Evolutionary conservation across 192 early-diverging fungal genomes (phyloP).

Genomic region (Backusella westeae): DNA sequence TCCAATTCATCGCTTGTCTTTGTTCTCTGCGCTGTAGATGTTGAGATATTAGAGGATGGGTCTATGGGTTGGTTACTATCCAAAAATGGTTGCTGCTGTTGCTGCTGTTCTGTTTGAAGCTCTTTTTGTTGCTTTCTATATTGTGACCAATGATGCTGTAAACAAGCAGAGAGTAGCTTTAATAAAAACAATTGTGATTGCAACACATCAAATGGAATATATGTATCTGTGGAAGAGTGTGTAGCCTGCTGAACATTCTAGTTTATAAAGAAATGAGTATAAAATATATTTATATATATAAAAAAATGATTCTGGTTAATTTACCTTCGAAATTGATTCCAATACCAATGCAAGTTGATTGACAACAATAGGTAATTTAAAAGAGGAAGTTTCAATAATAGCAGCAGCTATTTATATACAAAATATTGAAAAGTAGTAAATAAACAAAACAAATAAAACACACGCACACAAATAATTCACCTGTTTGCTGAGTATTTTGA

Average conservation of each 20-base stretch:
- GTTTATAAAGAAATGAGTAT: not conserved
- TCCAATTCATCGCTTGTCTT: conserved; percentile 33
- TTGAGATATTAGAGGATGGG: conserved; percentile 1
- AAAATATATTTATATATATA: too few species aligned
- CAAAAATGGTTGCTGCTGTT: not conserved
- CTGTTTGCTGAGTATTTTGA: conserved; percentile 30
- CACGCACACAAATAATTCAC: conserved; percentile 1
- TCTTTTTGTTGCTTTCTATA: conserved; percentile 4
- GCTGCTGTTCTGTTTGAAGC: not conserved
- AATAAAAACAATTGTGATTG: conserved; percentile 86
- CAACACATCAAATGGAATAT: conserved; percentile 31
- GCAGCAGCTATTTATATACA: conserved; percentile 21
- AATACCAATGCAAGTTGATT: conserved; percentile 21
- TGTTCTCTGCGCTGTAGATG: conserved; percentile 5
- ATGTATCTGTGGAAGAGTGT: not conserved
- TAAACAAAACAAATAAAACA: not conserved
- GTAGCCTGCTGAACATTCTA: conserved; percentile 12
- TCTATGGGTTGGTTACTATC: not conserved
- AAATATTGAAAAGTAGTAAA: not conserved
- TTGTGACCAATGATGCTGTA: conserved; percentile 59
- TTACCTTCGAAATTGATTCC: conserved; percentile 22
- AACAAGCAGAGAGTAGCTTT: conserved; percentile 75
- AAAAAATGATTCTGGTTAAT: not conserved
- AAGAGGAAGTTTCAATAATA: conserved; percentile 24
- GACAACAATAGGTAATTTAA: conserved; percentile 19